Evolutionary conservation across 257 asterid genomes (phyloP).

Genomic region (Euphrasia confusa): DNA sequence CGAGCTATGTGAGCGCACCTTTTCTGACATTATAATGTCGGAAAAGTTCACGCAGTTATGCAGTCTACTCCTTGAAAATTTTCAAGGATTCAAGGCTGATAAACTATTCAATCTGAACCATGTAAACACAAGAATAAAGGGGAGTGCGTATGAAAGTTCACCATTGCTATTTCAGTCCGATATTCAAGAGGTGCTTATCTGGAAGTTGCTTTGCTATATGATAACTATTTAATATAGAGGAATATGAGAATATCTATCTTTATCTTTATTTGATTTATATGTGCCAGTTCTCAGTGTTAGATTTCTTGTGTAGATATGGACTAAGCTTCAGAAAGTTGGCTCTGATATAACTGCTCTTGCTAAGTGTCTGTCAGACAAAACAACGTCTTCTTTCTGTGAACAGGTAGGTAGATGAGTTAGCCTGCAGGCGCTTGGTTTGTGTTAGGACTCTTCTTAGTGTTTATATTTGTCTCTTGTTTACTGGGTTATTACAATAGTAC

Average conservation of each 20-base stretch:
- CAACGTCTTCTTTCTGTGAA: constrained; percentile 44
- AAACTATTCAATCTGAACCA: constrained; percentile 49
- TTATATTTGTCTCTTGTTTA: too few species aligned
- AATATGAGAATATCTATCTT: neutral
- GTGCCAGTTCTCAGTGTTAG: constrained; percentile 13
- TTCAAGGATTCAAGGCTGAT: constrained; percentile 44
- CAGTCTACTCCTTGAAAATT: constrained; percentile 45
- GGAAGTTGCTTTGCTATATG: constrained; percentile 4
- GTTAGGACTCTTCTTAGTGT: neutral
- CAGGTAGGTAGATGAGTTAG: constrained; percentile 40
- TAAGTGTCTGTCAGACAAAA: constrained; percentile 49
- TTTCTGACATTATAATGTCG: constrained; percentile 50
- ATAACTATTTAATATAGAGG: constrained; percentile 1
- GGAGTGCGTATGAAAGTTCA: constrained; percentile 62
- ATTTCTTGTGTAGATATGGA: constrained; percentile 53
- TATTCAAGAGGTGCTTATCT: constrained; percentile 61
- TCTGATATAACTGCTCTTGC: constrained; percentile 54
- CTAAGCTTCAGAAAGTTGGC: constrained; percentile 59
- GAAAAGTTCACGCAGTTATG: constrained; percentile 62
- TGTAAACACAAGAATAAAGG: constrained; percentile 69
- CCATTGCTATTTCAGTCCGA: constrained; percentile 67
- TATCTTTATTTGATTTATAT: neutral
- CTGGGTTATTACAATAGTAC: too few species aligned
- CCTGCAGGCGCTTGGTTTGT: too few species aligned
- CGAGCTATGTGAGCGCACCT: constrained; percentile 43